These are phyloP conservation scores for Neonectria punicea DNA, from an alignment of 2,329 filamentous ascomycete species.

Conservation along the genomic window DNA sequence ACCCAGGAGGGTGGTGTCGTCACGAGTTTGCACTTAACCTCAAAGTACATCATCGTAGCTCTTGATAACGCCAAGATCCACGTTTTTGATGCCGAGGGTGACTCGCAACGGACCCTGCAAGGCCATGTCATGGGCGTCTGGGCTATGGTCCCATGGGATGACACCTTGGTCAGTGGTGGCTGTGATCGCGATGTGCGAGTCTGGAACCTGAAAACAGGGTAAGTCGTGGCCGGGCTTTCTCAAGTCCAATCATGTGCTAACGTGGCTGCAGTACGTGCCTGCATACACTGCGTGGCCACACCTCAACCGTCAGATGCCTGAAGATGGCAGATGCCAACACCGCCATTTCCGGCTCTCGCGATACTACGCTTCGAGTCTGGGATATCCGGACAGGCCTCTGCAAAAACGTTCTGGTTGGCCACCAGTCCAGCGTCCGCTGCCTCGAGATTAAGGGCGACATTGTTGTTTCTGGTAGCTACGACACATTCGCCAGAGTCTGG, in stretches of 20 bases:
- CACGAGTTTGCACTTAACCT: constrained; percentile 91
- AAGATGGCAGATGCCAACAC: constrained; percentile 97
- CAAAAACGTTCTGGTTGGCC: constrained; percentile 90
- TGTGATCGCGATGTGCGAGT: constrained; percentile 97
- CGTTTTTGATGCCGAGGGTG: constrained; percentile 92
- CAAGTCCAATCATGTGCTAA: constrained; percentile 29
- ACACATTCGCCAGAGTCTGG: constrained; percentile 97
- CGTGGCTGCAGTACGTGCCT: constrained; percentile 68
- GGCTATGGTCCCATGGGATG: constrained; percentile 99
- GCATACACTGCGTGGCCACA: constrained; percentile 91
- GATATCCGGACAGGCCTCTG: constrained; percentile 89
- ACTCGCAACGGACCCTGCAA: constrained; percentile 86
- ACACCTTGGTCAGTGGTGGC: constrained; percentile 92
- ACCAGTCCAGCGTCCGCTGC: constrained; percentile 95
- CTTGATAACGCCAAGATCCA: constrained; percentile 99
- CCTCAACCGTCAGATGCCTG: constrained; percentile 93
- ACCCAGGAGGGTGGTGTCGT: constrained; percentile 97
- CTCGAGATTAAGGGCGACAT: constrained; percentile 96
- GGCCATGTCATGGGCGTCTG: constrained; percentile 99
- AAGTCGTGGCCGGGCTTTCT: constrained; percentile 49
- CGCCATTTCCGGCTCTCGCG: constrained; percentile 94
- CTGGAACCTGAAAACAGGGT: constrained; percentile 96
- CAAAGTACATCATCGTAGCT: constrained; percentile 97
- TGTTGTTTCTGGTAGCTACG: constrained; percentile 97
- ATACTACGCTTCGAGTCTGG: constrained; percentile 95